A percentile compares a stretch with the other conserved stretches of the same genome.
Conservation (phyloP, 495 filamentous ascomycete species). For the Penicillium soppii region DNA sequence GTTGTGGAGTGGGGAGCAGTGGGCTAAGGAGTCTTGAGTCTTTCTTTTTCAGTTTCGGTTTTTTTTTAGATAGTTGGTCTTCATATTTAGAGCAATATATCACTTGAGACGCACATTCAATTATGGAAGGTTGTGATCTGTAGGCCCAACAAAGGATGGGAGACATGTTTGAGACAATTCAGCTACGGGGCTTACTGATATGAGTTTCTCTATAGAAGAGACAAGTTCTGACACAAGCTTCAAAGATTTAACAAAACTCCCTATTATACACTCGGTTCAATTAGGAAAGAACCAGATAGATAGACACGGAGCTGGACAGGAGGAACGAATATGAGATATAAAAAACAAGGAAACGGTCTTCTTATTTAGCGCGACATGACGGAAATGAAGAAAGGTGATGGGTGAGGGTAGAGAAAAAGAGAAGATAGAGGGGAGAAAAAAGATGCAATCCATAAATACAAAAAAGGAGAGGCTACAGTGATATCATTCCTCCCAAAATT, state of each 20-base stretch:
- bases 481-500: constrained; percentile 26
- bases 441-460: constrained; percentile 41
- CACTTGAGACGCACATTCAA: too few relatives aligned
- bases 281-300: neutral
- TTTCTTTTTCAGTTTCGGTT: too few relatives aligned
- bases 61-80: too few relatives aligned
- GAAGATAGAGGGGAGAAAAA: constrained; percentile 24
- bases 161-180: too few relatives aligned
- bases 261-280: constrained; percentile 15
- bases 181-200: too few relatives aligned
- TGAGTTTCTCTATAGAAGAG: constrained; percentile 10
- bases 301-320: constrained; percentile 1
- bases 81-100: too few relatives aligned
- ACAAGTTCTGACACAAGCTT: constrained; percentile 2
- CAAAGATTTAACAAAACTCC: constrained; percentile 1
- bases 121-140: too few relatives aligned
- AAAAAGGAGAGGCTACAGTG: constrained; percentile 30
- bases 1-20: constrained; percentile 54
- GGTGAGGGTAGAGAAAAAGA: constrained; percentile 20
- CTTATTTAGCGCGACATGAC: constrained; percentile 9
- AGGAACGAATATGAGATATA: constrained; percentile 1
- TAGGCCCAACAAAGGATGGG: too few relatives aligned
- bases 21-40: constrained; percentile 42
- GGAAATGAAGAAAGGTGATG: constrained; percentile 15
- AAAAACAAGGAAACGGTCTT: constrained; percentile 4